Conservation (phyloP, 148 eudicot species). For the Pharnaceum exiguum region DNA sequence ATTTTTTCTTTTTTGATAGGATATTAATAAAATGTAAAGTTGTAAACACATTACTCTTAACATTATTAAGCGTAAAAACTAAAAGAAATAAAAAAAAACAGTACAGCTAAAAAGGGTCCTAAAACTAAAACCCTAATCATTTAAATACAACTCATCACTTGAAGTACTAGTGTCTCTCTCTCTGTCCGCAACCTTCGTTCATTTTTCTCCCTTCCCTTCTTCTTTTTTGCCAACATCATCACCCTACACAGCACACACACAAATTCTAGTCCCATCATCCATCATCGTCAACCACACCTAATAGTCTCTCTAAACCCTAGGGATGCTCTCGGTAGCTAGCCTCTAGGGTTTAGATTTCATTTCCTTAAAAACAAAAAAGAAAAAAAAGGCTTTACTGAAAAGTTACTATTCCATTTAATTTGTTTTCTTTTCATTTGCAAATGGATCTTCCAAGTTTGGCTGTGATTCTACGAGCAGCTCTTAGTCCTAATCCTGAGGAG, state of each 20-base stretch:
- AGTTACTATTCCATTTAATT: constrained; percentile 26
- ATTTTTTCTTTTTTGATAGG: no score
- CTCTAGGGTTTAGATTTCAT: constrained; percentile 22
- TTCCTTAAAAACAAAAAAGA: background rate
- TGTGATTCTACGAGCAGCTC: constrained; percentile 78
- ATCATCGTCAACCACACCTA: background rate
- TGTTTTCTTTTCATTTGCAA: background rate
- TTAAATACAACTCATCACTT: constrained; percentile 20
- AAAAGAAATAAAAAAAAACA: no score
- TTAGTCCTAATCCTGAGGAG: constrained; percentile 86
- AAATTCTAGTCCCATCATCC: background rate
- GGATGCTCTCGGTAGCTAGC: background rate
- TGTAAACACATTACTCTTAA: no score
- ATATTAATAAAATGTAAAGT: no score
- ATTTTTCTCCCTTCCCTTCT: background rate
- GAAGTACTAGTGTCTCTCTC: background rate
- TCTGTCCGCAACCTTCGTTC: constrained; percentile 28
- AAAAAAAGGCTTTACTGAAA: background rate
- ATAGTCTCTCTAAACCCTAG: constrained; percentile 19
- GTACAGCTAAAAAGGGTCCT: background rate
- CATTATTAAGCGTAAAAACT: no score
- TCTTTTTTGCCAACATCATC: background rate
- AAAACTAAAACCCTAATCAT: constrained; percentile 39
- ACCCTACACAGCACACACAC: background rate
- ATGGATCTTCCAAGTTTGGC: constrained; percentile 89